Conservation (phyloP, 805 yeast genomes). For the Starmerella riodocensis region DNA sequence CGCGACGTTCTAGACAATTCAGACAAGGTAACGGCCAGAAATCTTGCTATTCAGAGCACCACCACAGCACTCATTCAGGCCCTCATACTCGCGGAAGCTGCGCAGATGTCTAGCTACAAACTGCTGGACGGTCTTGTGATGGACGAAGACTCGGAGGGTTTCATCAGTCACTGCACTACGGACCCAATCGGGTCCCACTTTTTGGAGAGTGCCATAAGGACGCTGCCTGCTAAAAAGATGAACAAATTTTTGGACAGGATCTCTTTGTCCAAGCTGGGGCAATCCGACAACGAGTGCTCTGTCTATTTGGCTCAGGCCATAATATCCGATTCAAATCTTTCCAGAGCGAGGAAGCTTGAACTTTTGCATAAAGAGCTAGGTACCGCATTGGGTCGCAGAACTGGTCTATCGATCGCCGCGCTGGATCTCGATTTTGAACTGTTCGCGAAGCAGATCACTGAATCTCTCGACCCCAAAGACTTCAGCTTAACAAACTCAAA, state of each 20-base stretch:
- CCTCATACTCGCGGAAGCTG: constrained; percentile 13
- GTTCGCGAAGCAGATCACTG: constrained; percentile 20
- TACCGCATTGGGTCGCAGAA: neutral
- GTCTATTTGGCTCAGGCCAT: constrained; percentile 64
- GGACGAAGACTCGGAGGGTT: constrained; percentile 41
- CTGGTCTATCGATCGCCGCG: constrained; percentile 3
- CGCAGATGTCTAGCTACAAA: constrained; percentile 9
- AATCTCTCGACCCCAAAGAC: constrained; percentile 13
- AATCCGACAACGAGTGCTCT: constrained; percentile 56
- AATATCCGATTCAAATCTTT: constrained; percentile 29
- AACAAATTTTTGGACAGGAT: constrained; percentile 56
- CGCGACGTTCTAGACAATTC: constrained; percentile 22
- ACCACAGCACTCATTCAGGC: constrained; percentile 66
- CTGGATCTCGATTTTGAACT: constrained; percentile 13
- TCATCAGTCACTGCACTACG: constrained; percentile 67
- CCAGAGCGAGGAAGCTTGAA: constrained; percentile 9
- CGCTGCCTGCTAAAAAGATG: constrained; percentile 52
- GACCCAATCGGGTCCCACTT: constrained; percentile 93
- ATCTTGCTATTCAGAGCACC: constrained; percentile 59
- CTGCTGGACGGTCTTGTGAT: constrained; percentile 8
- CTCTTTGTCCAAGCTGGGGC: constrained; percentile 57
- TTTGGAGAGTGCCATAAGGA: constrained; percentile 55
- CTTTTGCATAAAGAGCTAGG: constrained; percentile 6
- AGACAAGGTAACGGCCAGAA: constrained; percentile 45
- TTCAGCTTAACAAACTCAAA: constrained; percentile 16